A percentile compares a stretch with the other conserved stretches of the same genome.
phyloP scores from a whole-genome alignment of 2,329 filamentous ascomycete species.

The Clonostachys rhizophaga region DNA sequence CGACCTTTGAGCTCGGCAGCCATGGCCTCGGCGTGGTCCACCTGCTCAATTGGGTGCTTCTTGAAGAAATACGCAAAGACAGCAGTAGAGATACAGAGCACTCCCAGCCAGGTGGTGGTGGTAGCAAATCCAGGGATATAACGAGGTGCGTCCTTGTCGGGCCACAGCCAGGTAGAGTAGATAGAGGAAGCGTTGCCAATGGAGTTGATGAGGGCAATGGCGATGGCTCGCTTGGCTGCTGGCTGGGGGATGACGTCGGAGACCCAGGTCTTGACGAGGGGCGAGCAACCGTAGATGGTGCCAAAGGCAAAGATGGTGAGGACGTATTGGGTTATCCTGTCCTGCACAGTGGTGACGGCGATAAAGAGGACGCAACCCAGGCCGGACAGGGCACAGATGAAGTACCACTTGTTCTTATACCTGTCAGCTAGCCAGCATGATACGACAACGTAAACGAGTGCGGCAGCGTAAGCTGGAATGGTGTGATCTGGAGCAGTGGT shows the following conservation, averaged over 20 bases:
- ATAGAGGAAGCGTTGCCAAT: slow-evolving; percentile 5
- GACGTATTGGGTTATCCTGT: slow-evolving; percentile 10
- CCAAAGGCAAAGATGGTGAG: slow-evolving; percentile 17
- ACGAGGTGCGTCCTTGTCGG: slow-evolving; percentile 3
- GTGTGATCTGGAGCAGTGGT: slow-evolving; percentile 9
- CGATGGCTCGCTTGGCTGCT: slow-evolving; percentile 48
- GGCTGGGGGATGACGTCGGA: slow-evolving; percentile 10
- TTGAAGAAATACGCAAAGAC: slow-evolving; percentile 7
- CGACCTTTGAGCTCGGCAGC: no score
- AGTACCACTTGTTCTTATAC: slow-evolving; percentile 16
- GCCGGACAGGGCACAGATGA: slow-evolving; percentile 13
- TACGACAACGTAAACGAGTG: slow-evolving; percentile 13
- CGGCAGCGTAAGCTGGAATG: slow-evolving; percentile 15
- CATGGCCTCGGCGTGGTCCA: no score
- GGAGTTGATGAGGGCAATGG: slow-evolving; percentile 70
- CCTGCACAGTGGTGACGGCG: slow-evolving; percentile 7
- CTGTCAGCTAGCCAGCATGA: slow-evolving; percentile 15
- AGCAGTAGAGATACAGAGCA: slow-evolving; percentile 4
- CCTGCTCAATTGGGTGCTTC: slow-evolving; percentile 3
- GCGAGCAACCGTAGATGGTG: slow-evolving; percentile 16
- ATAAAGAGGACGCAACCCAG: slow-evolving; percentile 15
- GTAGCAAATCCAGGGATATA: slow-evolving; percentile 6
- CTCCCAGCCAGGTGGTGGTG: slow-evolving; percentile 8
- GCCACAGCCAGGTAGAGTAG: slow-evolving; percentile 5
- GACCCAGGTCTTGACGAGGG: slow-evolving; percentile 13